Conservation (phyloP, 225 moss, liverwort and hornwort genomes). For the Pleurozium schreberi region DNA sequence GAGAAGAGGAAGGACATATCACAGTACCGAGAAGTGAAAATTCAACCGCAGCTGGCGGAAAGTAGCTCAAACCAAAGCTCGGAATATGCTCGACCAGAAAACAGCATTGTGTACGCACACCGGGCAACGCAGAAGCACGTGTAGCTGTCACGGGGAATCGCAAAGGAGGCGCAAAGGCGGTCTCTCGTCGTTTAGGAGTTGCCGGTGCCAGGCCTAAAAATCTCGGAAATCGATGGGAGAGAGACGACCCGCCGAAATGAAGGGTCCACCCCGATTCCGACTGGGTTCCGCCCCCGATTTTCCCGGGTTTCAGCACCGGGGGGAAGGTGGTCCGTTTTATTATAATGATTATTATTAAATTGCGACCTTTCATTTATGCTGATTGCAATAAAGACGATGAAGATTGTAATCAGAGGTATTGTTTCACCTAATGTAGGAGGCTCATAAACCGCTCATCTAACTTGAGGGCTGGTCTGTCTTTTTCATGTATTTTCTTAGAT, state of each 20-base stretch:
- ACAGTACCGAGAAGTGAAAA: background rate
- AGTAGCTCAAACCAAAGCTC: background rate
- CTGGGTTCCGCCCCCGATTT: background rate
- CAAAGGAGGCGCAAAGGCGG: background rate
- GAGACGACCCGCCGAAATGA: constrained; percentile 1
- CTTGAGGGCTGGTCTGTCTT: too few species aligned
- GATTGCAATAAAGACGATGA: background rate
- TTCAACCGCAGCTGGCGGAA: background rate
- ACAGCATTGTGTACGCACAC: background rate
- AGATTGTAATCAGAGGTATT: too few species aligned
- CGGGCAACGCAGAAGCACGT: background rate
- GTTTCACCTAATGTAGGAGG: too few species aligned
- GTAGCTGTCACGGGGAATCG: background rate
- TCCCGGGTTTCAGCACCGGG: background rate
- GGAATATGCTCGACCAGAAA: background rate
- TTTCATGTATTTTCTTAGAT: too few species aligned
- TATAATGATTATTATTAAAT: background rate
- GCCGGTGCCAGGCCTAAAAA: background rate
- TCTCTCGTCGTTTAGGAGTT: background rate
- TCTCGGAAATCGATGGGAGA: background rate
- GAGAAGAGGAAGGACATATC: background rate
- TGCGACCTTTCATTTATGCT: background rate
- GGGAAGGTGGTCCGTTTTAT: background rate
- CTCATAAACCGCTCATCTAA: too few species aligned
- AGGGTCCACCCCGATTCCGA: background rate